Evolutionary conservation across 176 grass and related monocot genomes (phyloP).

Genomic region (Oryza coarctata): DNA sequence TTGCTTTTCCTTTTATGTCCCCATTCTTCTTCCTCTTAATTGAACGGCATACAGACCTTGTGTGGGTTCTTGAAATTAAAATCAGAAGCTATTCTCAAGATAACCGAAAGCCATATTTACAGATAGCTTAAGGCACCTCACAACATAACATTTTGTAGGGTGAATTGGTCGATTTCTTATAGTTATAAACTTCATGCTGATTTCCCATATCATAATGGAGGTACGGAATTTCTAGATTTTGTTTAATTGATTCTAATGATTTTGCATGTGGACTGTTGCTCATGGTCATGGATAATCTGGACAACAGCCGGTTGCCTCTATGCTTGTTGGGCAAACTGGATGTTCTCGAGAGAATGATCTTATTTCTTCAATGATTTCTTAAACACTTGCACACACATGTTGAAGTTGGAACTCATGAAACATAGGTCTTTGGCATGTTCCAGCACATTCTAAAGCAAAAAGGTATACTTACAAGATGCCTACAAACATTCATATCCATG

Average conservation of each 20-base stretch:
- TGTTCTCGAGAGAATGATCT: not conserved
- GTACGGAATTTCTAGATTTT: not conserved
- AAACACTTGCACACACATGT: conserved; percentile 21
- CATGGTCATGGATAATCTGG: not conserved
- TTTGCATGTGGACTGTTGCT: not conserved
- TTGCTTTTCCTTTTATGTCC: too few relatives aligned
- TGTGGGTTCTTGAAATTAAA: too few relatives aligned
- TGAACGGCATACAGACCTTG: too few relatives aligned
- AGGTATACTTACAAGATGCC: not conserved
- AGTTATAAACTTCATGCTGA: not conserved
- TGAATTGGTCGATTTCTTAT: not conserved
- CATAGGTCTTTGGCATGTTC: not conserved
- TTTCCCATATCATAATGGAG: not conserved
- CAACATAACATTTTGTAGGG: not conserved
- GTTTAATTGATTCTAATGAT: not conserved
- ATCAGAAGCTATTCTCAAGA: not conserved
- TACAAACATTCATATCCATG: not conserved
- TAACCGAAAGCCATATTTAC: not conserved
- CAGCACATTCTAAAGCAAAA: conserved; percentile 24
- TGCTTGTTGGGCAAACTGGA: not conserved
- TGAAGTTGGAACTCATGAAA: not conserved
- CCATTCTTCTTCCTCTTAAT: too few relatives aligned
- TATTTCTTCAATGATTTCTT: conserved; percentile 5
- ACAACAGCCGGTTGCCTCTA: not conserved
- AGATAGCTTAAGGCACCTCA: not conserved